These are phyloP conservation scores for Dorcoceras hygrometricum DNA, from an alignment of 257 asterid species.

Conservation along the genomic window DNA sequence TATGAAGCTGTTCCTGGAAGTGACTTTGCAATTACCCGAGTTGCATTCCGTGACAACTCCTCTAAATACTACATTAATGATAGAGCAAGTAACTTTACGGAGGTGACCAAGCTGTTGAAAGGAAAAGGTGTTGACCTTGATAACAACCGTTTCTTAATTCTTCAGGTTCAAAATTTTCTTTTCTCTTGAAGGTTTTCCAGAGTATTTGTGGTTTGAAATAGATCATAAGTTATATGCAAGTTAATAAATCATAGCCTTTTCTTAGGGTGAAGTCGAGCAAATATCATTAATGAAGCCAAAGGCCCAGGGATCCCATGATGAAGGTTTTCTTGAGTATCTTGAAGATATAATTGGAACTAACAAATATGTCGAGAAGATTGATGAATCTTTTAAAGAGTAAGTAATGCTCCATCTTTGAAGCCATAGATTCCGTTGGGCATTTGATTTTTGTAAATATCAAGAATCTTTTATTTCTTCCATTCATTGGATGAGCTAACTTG, in stretches of 20 bases:
- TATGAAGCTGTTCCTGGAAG: slow-evolving; percentile 84
- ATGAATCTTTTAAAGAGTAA: slow-evolving; percentile 84
- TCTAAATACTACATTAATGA: slow-evolving; percentile 84
- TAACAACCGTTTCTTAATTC: slow-evolving; percentile 91
- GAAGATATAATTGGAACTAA: slow-evolving; percentile 97
- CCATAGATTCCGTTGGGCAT: slow-evolving; percentile 7
- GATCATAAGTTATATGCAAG: slow-evolving; percentile 14
- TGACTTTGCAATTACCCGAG: slow-evolving; percentile 75
- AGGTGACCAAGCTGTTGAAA: slow-evolving; percentile 86
- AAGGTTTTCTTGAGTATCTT: slow-evolving; percentile 96
- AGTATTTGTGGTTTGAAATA: not conserved
- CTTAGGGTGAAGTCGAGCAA: slow-evolving; percentile 98
- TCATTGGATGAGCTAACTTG: slow-evolving; percentile 7
- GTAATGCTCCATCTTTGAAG: slow-evolving; percentile 30
- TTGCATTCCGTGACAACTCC: slow-evolving; percentile 87
- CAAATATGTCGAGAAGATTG: slow-evolving; percentile 93
- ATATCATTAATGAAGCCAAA: slow-evolving; percentile 97
- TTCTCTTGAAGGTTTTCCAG: not conserved
- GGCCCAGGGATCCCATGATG: slow-evolving; percentile 98
- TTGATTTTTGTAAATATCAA: not conserved
- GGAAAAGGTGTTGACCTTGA: slow-evolving; percentile 98
- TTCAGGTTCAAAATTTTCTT: slow-evolving; percentile 55
- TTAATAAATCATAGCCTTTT: slow-evolving; percentile 22
- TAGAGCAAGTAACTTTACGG: slow-evolving; percentile 78
- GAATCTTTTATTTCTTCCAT: not conserved